Base-by-base conservation (phyloP, 495 filamentous ascomycete species). In the Aspergillus affinis region DNA sequence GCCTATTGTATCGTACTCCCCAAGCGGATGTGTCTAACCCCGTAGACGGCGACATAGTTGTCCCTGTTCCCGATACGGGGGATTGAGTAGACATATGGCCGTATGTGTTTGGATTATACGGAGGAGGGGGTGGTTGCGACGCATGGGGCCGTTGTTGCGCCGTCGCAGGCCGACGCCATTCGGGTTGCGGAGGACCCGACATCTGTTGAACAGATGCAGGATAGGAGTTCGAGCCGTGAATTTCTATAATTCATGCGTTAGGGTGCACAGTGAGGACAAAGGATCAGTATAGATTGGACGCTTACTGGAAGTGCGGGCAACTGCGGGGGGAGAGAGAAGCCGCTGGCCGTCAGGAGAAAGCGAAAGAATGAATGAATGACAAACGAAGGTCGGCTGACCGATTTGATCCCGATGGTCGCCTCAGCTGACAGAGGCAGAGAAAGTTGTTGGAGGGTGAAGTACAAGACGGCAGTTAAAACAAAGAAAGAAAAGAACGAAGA, bases 1-100 rank as follows among this genome's bases (percentile, higher is more conserved):
- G 70, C 44, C 76, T 73, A 50, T 79, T 78, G 59, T 76, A 78
- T 23, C 75, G 76, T 47, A 78, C 78, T 15, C 77, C 78, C 80
- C 78, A 78, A 1, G 65, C 65, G 21, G 74, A 72, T 5, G 74
- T 77, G 55, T 77, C 72, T 19, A 67, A 51, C n/a, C 60, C 56
- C 13, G 64, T 20, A 23, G 13, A 29, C 12, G 70, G 70, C 50
- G 65, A 69, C 27, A 63, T 58, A 58, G 49, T 65, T 61, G 65
- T 56, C 18, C 51, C 68, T 48, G 49, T 54, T 53, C 44, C 64
- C 49, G 21, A 58, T 36, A 29, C 54, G 50, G 59, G 48, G 10
- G 65, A 51, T 6, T 58, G 48, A 26, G 59, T 63, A 23, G 75
- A 73, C 45, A 75, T 77, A 30, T 69, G 69, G 6, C 74, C 73